Percentiles rank a stretch among this genome's conserved stretches.
These are phyloP conservation scores for Saraca asoca DNA, from an alignment of 331 rosid genomes.

Conservation along the genomic window DNA sequence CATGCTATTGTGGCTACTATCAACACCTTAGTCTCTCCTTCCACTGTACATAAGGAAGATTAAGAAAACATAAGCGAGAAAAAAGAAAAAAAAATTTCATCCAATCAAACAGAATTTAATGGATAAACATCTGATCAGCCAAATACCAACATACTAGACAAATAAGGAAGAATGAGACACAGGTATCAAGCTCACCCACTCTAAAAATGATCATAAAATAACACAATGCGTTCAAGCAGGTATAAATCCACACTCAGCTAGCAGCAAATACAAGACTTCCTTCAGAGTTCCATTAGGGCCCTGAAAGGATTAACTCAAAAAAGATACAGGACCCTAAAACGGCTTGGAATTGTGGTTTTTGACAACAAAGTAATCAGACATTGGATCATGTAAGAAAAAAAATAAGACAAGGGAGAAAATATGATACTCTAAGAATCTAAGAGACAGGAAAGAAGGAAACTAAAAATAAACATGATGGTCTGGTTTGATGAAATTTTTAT, in stretches of 20 bases:
- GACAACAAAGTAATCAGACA: background rate
- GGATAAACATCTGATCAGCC: background rate
- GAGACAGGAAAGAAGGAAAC: background rate
- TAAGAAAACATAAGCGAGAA: constrained; percentile 23
- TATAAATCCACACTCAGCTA: too few relatives aligned
- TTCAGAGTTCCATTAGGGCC: background rate
- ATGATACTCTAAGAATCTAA: background rate
- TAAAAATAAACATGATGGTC: constrained; percentile 16
- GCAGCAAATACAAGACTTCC: constrained; percentile 21
- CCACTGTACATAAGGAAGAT: constrained; percentile 52
- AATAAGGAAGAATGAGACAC: constrained; percentile 6
- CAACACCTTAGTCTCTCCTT: constrained; percentile 90
- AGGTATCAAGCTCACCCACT: constrained; percentile 6
- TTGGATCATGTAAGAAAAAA: too few relatives aligned
- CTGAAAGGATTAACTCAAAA: background rate
- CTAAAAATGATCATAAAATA: constrained; percentile 19
- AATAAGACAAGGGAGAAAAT: background rate
- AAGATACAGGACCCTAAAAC: background rate
- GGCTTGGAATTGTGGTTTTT: constrained; percentile 2
- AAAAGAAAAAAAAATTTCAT: constrained; percentile 11
- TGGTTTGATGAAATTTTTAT: background rate
- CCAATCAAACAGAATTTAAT: background rate
- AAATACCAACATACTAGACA: background rate
- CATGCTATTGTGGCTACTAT: constrained; percentile 97
- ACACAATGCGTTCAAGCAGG: background rate